Percentiles rank a stretch among this genome's conserved stretches.
These are phyloP conservation scores for Lophiotrema nucula DNA, from an alignment of 495 filamentous ascomycete genomes.

Conservation along the genomic window DNA sequence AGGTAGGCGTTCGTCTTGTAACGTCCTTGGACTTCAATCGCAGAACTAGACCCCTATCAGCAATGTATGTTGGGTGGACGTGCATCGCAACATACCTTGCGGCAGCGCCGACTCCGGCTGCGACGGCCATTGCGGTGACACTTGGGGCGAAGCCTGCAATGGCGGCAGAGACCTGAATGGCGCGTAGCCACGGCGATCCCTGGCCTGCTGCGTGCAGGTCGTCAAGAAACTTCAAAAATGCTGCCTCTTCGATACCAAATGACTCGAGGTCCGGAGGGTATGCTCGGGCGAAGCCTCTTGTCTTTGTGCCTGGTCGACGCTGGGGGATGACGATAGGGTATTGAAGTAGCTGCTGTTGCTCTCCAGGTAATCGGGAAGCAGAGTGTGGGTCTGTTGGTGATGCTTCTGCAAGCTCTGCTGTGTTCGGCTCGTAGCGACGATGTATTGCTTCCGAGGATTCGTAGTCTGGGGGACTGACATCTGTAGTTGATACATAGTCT, in stretches of 20 bases:
- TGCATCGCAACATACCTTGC: not conserved
- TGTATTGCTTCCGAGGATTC: not conserved
- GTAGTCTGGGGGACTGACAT: not conserved
- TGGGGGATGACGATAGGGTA: not conserved
- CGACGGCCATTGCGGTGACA: not conserved
- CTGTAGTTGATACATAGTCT: too few relatives aligned
- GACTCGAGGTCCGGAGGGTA: conserved; percentile 5
- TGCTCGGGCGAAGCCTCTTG: not conserved
- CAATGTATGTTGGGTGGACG: not conserved
- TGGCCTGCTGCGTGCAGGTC: not conserved
- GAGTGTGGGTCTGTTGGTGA: not conserved
- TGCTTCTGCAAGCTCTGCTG: not conserved
- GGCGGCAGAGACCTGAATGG: not conserved
- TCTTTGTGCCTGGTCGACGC: not conserved
- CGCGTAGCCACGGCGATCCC: not conserved
- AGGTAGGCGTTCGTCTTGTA: not conserved
- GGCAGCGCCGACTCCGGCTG: not conserved
- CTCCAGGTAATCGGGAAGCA: not conserved
- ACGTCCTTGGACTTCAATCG: not conserved
- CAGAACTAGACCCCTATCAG: not conserved
- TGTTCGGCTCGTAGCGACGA: not conserved
- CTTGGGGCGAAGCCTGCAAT: not conserved
- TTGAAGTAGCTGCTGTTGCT: not conserved
- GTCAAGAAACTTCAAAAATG: not conserved
- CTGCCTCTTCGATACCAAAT: not conserved